Conservation (phyloP, 441 rosid genomes). For the Cnidoscolus chayamansa region DNA sequence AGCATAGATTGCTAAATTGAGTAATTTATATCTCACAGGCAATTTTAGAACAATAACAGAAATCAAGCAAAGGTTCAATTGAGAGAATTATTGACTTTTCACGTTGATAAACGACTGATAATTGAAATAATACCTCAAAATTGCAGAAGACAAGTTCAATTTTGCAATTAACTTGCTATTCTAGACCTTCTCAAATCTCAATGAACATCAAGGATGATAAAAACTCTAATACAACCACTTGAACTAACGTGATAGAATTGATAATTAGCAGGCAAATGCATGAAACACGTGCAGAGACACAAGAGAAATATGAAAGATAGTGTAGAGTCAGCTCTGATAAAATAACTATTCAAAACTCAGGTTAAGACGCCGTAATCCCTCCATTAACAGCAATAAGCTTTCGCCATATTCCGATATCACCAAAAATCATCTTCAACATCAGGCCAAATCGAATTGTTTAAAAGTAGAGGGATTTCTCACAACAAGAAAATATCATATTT, state of each 20-base stretch:
- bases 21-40: neutral
- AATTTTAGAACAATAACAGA: slow-evolving; percentile 4
- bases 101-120: neutral
- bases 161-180: neutral
- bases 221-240: no score
- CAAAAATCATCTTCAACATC: neutral
- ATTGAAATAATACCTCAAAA: neutral
- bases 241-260: no score
- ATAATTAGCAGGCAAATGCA: no score
- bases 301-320: no score
- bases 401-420: neutral
- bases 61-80: slow-evolving; percentile 3
- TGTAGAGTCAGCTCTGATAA: no score
- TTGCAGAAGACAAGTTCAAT: neutral
- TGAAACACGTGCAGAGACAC: no score
- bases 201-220: neutral
- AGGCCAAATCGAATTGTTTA: neutral
- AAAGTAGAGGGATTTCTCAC: neutral
- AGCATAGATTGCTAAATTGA: neutral
- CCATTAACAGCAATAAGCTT: neutral
- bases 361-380: neutral
- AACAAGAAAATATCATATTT: neutral
- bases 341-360: no score
- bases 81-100: neutral
- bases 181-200: neutral